Base-by-base conservation (phyloP, 257 asterid species). In the Catharanthus roseus region DNA sequence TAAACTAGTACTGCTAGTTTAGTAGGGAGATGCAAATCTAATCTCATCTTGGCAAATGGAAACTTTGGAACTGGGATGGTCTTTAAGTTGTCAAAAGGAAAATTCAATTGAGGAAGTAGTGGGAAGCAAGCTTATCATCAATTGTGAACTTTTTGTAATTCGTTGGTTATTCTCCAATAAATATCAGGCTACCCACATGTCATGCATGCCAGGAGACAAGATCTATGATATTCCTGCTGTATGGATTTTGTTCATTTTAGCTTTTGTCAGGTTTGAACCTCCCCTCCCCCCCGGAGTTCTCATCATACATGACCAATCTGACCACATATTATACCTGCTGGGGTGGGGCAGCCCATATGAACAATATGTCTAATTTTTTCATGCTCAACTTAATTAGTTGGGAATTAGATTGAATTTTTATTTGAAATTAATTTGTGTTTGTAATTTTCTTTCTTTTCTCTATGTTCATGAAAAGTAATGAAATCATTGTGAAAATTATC, bases 181-280 rank as follows among this genome's bases (percentile, higher is more conserved):
- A 36, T 33, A 68, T 53, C 64, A 57, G 45, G n/a, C n/a, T n/a
- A n/a, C n/a, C 64, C 41, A 51, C 77, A 53, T 73, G 71, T 53
- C 71, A 65, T 71, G 77, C 65, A 64, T 69, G 45, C 51, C 66
- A 64, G 57, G 73, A 42, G 67, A 71, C 72, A 65, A 47, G 63
- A 77, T 72, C 73, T 77, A 26, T 69, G 70, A 69, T 56, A 65
- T 70, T 78, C 58, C 68, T 74, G 63, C 68, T 23, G 24, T 24
- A 55, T 47, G 71, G 77, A 74, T 74, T 45, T 70, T 70, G 74
- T 70, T 78, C 56, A 50, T 55, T 71, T 57, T 45, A 56, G 23
- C 80, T 73, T 73, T 56, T 77, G 68, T 76, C 76, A 56, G 72
- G 44, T 42, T 42, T 54, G 61, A 42, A 64, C 60, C 76, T 23